Base-by-base conservation (phyloP, 2,329 filamentous ascomycete genomes). In the Exophiala sp. region DNA sequence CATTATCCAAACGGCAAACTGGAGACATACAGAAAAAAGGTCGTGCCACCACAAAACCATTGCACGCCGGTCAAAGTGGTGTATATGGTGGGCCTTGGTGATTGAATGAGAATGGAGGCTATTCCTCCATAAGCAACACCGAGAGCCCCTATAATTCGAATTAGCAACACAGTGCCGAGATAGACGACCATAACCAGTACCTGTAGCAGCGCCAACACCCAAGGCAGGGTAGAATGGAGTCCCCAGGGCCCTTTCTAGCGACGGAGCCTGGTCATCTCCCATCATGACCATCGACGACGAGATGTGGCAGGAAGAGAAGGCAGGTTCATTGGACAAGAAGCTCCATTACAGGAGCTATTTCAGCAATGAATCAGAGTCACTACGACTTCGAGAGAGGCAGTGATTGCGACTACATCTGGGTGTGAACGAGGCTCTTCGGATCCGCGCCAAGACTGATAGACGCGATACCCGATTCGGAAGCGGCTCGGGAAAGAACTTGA, bases 41-140 rank as follows among this genome's bases (percentile, higher is more conserved):
- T 85, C 40, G 78, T 80, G 29, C 88, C 88, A 32, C 94, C 76
- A 35, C 80, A 76, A 67, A 88, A 88, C 80, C 87, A 95, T 69
- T 95, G 88, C 34, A 87, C 73, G 14, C 87, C 85, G 18, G 84
- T 82, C 30, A 83, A 77, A 10, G 84, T 60, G 0, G 87, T 83
- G 68, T 88, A 91, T 5, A 91, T 68, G 2, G 81, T 65, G 2
- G 79, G 75, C 2, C 86, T 83, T 11, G 78, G 79, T 18, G 73
- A 75, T 14, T 84, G 83, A 50, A 81, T 78, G 41, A 90, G 67
- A 40, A 94, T 83, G 22, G 88, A 89, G 29, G 78, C 77, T 43
- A 83, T 78, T 44, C 85, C 82, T 29, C 85, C 85, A 45, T 80
- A 73, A 23, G 86, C 64, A 21, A 83, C 65, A 24, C 86, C 86